A percentile compares a stretch with the other conserved stretches of the same genome.
phyloP scores from a whole-genome alignment of 2,329 filamentous ascomycete genomes.

The Epichloe gansuensis region DNA sequence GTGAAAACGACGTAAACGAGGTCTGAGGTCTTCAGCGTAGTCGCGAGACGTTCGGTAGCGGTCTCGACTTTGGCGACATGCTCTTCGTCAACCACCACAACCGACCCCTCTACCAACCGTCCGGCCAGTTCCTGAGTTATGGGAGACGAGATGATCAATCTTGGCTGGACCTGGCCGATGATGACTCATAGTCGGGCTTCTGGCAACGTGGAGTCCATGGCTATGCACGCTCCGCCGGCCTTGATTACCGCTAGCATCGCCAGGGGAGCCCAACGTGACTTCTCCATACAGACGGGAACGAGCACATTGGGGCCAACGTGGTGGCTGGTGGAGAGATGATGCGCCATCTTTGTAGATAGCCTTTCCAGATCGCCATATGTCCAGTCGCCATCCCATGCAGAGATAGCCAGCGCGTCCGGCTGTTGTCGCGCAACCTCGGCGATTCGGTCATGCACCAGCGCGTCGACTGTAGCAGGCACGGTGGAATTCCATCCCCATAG shows the following conservation, averaged over 20 bases:
- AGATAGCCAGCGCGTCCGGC: background rate
- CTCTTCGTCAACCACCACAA: background rate
- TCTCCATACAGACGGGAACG: background rate
- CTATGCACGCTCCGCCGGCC: background rate
- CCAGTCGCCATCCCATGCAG: slow-evolving; percentile 27
- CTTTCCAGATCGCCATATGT: slow-evolving; percentile 19
- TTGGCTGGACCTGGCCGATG: slow-evolving; percentile 7
- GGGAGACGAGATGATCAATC: slow-evolving; percentile 9
- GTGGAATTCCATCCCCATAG: too few relatives aligned
- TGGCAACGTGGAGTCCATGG: slow-evolving; percentile 9
- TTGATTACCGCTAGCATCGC: slow-evolving; percentile 1
- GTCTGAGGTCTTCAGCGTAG: background rate
- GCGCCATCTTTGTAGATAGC: background rate
- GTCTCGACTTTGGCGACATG: background rate
- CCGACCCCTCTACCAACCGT: background rate
- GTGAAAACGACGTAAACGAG: slow-evolving; percentile 11
- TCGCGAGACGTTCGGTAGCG: background rate
- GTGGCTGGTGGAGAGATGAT: slow-evolving; percentile 1
- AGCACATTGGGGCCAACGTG: background rate
- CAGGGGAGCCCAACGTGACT: slow-evolving; percentile 2
- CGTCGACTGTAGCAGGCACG: too few relatives aligned
- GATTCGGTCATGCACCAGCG: too few relatives aligned
- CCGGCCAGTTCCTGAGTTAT: background rate
- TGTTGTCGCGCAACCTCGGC: too few relatives aligned
- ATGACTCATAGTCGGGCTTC: slow-evolving; percentile 8